Conservation (phyloP, 2,329 filamentous ascomycete genomes). For the Alternaria brassicae region DNA sequence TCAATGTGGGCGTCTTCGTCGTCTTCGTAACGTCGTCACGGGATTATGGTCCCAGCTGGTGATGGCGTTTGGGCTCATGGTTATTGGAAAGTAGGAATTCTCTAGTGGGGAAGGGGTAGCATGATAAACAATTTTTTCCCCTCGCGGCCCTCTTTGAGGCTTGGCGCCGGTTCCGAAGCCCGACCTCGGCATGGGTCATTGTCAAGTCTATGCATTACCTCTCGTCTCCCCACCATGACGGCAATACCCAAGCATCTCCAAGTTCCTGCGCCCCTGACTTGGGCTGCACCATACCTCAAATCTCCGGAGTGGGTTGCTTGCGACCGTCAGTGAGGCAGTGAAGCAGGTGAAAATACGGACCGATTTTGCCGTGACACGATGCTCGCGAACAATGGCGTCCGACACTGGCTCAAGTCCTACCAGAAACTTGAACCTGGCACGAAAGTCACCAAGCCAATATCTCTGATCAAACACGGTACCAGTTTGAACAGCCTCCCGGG, state of each 20-base stretch:
- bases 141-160: slow-evolving; percentile 15
- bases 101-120: slow-evolving; percentile 29
- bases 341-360: slow-evolving; percentile 16
- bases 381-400: slow-evolving; percentile 23
- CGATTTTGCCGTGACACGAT: slow-evolving; percentile 28
- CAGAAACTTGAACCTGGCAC: slow-evolving; percentile 25
- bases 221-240: slow-evolving; percentile 12
- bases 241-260: slow-evolving; percentile 21
- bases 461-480: slow-evolving; percentile 28
- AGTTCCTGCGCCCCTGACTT: slow-evolving; percentile 29
- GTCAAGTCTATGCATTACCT: not conserved
- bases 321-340: slow-evolving; percentile 22
- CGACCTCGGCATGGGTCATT: not conserved
- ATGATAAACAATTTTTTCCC: slow-evolving; percentile 34
- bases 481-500: slow-evolving; percentile 69
- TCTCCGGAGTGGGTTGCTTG: slow-evolving; percentile 27
- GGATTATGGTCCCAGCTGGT: slow-evolving; percentile 21
- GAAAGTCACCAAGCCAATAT: slow-evolving; percentile 19
- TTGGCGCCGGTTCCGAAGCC: slow-evolving; percentile 14
- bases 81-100: slow-evolving; percentile 36
- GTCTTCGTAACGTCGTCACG: slow-evolving; percentile 14
- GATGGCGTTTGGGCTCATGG: slow-evolving; percentile 33
- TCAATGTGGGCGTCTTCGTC: slow-evolving; percentile 13
- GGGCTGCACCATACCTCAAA: slow-evolving; percentile 32
- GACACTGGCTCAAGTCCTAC: slow-evolving; percentile 31